phyloP scores from a whole-genome alignment of 2,329 filamentous ascomycete genomes.

The Arthrobotrys conoides region DNA sequence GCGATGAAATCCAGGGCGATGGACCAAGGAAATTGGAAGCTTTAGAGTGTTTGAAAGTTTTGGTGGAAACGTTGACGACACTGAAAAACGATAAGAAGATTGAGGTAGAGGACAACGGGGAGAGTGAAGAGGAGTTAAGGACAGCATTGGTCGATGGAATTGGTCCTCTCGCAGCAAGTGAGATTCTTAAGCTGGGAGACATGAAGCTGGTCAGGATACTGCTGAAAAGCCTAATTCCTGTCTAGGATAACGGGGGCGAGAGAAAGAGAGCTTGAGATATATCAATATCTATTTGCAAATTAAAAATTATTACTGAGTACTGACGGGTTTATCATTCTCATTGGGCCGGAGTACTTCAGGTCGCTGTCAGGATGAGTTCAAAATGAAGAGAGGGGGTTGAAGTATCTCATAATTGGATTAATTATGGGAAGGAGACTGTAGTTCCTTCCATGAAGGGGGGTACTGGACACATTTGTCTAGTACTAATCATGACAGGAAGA shows the following conservation, averaged over 20 bases:
- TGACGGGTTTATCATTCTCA: not conserved
- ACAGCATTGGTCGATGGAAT: constrained; percentile 43
- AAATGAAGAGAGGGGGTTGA: too few relatives aligned
- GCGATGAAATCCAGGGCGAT: constrained; percentile 72
- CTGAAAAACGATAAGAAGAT: constrained; percentile 69
- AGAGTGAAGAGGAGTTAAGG: constrained; percentile 35
- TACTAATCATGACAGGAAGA: too few relatives aligned
- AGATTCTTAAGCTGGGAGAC: constrained; percentile 52
- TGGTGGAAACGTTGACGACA: constrained; percentile 73
- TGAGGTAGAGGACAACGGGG: constrained; percentile 31
- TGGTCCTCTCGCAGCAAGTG: constrained; percentile 32
- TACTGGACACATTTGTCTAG: too few relatives aligned
- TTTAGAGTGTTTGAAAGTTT: constrained; percentile 73
- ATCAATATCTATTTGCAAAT: not conserved
- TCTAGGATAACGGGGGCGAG: constrained; percentile 3
- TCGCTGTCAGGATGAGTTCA: too few relatives aligned
- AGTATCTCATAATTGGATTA: too few relatives aligned
- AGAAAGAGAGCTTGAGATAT: not conserved
- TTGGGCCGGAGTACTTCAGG: not conserved
- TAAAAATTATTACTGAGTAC: not conserved
- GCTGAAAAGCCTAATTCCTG: constrained; percentile 34
- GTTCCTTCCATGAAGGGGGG: too few relatives aligned
- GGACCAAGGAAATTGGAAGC: constrained; percentile 73
- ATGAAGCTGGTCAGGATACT: constrained; percentile 48
- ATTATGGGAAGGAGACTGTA: too few relatives aligned